A percentile compares a stretch with the other conserved stretches of the same genome.
These are phyloP conservation scores for Harrya chromipes DNA, from an alignment of 768 basidiomycete species.

Conservation along the genomic window DNA sequence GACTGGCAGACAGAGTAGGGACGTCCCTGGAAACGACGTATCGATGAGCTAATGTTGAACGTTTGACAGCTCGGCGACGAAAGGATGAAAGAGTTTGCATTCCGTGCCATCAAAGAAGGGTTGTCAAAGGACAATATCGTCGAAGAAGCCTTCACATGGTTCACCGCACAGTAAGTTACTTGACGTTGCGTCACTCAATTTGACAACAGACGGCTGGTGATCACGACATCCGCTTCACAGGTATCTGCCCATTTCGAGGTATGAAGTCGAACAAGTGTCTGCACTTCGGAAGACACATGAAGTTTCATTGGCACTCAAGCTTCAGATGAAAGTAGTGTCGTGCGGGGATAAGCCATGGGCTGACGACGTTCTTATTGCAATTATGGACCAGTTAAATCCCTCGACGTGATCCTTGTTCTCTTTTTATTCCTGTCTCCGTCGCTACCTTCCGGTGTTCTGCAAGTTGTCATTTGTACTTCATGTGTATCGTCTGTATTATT, in stretches of 20 bases:
- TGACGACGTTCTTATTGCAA: slow-evolving; percentile 16
- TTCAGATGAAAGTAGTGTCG: slow-evolving; percentile 21
- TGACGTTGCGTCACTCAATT: neutral
- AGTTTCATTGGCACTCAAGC: slow-evolving; percentile 19
- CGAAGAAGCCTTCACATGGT: slow-evolving; percentile 30
- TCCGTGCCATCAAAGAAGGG: slow-evolving; percentile 21
- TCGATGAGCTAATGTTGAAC: neutral
- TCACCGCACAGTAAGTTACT: slow-evolving; percentile 29
- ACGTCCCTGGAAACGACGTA: neutral
- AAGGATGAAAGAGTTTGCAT: slow-evolving; percentile 23
- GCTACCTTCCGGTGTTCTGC: neutral
- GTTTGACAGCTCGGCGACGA: slow-evolving; percentile 24
- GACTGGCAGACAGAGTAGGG: slow-evolving; percentile 28
- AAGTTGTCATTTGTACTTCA: neutral
- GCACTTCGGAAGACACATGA: slow-evolving; percentile 22
- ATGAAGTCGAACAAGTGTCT: slow-evolving; percentile 18
- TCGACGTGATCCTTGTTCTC: neutral
- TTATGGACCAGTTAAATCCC: slow-evolving; percentile 23
- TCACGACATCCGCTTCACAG: slow-evolving; percentile 8
- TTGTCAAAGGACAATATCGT: slow-evolving; percentile 26
- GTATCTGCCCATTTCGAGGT: slow-evolving; percentile 10
- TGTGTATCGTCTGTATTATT: slow-evolving; percentile 5
- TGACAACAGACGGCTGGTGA: neutral
- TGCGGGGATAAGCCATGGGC: slow-evolving; percentile 29
- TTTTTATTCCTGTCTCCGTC: neutral